Evolutionary conservation across 2,329 filamentous ascomycete species (phyloP).

Genomic region (Teratosphaeria pseudoeucalypti): DNA sequence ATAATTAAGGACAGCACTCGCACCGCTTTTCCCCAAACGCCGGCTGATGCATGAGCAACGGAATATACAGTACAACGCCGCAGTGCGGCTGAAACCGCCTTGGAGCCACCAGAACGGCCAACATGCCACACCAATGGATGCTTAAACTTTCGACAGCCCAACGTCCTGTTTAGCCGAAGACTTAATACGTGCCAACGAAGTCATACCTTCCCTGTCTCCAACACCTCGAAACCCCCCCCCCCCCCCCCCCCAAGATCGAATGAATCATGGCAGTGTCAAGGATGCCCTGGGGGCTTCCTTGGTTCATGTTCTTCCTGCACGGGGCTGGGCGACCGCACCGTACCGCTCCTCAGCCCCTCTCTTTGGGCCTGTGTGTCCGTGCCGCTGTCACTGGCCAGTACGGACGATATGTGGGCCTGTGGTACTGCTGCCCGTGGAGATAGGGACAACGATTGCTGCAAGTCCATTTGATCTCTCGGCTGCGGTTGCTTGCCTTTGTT

Average conservation of each 20-base stretch:
- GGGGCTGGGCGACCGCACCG: conserved; percentile 18
- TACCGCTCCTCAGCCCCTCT: conserved; percentile 20
- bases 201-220: neutral
- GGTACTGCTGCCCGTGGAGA: conserved; percentile 16
- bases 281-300: conserved; percentile 16
- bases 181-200: neutral
- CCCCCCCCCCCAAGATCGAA: neutral
- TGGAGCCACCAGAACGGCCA: neutral
- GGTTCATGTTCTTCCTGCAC: conserved; percentile 16
- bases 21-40: neutral
- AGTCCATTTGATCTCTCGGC: conserved; percentile 9
- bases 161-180: neutral
- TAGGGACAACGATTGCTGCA: conserved; percentile 16
- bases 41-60: neutral
- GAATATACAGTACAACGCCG: neutral
- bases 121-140: neutral
- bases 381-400: conserved; percentile 13
- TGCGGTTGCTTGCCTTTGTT: conserved; percentile 1
- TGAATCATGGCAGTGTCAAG: conserved; percentile 5
- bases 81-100: neutral
- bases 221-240: neutral
- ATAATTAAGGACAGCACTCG: neutral
- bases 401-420: conserved; percentile 15
- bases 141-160: neutral
- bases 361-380: conserved; percentile 15